Evolutionary conservation across 2,329 filamentous ascomycete genomes (phyloP), one percentile per base, ranked within the genome.

Genomic region (Diaporthe sp.): DNA sequence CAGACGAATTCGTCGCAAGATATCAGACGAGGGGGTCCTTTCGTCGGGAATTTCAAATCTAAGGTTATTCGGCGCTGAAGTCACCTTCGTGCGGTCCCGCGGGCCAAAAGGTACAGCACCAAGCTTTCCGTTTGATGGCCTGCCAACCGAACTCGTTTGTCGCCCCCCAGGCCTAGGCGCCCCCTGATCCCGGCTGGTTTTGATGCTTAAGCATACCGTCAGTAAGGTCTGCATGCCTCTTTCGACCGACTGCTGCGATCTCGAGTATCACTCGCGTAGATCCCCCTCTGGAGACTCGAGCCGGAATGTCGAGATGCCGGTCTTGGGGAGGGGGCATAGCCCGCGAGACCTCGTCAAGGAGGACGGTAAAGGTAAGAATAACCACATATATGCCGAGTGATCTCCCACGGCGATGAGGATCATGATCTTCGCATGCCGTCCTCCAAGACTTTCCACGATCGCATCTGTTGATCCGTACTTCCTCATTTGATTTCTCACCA

Each of bases 351-450:
- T 72, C 37, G 8, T 44, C 44, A n/a, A 62, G 55, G 42, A 53
- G 17, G 55, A 57, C 55, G 37, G 9, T n/a, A 44, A 58, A 28
- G 49, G 37, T 15, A 60, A 34, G 46, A 53, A 53, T 28, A 12
- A 53, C 17, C 65, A 68, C 65, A 65, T 75, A 75, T 75, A 75
- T 73, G 31, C 49, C 60, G 37, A 53, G 58, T 61, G 51, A 34
- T 55, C 39, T 34, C 55, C 70, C 74, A 44, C 22, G 60, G 74
- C 49, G 49, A 61, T 37, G 74, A 72, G 49, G 70, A 76, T 76
- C 72, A 76, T 76, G 75, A 76, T 76, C 72, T 75, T 46, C 72
- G 70, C 28, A 67, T 71, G 72, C 53, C 74, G 72, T 55, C 57
- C 72, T 39, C 34, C 61, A 74, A 65, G 75, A 58, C 71, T 51